Evolutionary conservation across 805 yeast genomes (phyloP).

Genomic region (Wickerhamiella cacticola): DNA sequence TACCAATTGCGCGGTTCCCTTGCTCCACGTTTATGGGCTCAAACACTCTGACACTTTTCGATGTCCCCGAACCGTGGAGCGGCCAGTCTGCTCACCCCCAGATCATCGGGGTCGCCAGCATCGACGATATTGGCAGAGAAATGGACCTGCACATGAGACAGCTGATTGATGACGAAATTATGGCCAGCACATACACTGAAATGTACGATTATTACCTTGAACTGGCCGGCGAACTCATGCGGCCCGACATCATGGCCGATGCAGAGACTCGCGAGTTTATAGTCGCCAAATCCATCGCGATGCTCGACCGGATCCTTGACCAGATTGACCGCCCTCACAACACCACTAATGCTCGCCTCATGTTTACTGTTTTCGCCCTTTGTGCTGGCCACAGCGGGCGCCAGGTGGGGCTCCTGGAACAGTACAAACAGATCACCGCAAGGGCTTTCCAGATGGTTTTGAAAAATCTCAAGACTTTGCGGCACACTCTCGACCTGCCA

Average conservation of each 20-base stretch:
- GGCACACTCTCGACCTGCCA: not conserved
- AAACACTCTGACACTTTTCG: constrained; percentile 12
- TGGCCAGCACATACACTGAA: constrained; percentile 1
- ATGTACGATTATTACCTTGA: constrained; percentile 20
- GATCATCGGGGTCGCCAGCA: not conserved
- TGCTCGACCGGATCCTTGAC: not conserved
- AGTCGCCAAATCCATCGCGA: not conserved
- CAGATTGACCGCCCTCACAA: not conserved
- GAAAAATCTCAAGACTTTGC: not conserved
- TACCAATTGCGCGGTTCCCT: not conserved
- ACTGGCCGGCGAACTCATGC: constrained; percentile 10
- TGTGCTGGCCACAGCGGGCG: not conserved
- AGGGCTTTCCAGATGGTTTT: not conserved
- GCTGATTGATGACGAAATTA: constrained; percentile 11
- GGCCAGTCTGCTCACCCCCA: constrained; percentile 5
- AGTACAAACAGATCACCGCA: not conserved
- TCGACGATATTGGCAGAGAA: not conserved
- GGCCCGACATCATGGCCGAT: constrained; percentile 11
- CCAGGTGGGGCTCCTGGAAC: not conserved
- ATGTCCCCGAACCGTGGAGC: constrained; percentile 11
- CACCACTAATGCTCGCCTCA: constrained; percentile 1
- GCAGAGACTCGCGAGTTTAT: not conserved
- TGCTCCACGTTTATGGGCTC: constrained; percentile 16
- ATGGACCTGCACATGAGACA: not conserved
- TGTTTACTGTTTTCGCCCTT: constrained; percentile 3